phyloP scores from a whole-genome alignment of 257 asterid species.

The Gardenia jasminoides region DNA sequence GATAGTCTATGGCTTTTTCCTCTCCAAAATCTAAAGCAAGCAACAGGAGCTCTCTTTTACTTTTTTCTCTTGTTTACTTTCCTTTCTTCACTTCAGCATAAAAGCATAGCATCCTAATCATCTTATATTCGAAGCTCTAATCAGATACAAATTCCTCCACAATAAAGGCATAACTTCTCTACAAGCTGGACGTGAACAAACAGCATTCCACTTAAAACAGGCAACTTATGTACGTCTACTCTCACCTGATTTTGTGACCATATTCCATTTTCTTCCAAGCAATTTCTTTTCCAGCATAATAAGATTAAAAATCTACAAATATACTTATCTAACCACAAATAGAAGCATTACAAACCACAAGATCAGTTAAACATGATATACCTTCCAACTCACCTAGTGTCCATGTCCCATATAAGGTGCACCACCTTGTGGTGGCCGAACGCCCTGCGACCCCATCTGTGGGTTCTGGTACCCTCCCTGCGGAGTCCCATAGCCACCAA shows the following conservation, averaged over 20 bases:
- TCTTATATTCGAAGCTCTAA: neutral
- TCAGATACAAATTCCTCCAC: neutral
- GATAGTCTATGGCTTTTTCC: neutral
- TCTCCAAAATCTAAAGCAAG: neutral
- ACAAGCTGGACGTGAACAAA: too few relatives aligned
- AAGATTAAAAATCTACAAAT: neutral
- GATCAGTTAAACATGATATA: neutral
- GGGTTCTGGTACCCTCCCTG: slow-evolving; percentile 75
- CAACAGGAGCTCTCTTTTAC: neutral
- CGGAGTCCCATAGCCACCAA: slow-evolving; percentile 64
- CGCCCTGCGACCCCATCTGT: slow-evolving; percentile 75
- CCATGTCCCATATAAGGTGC: slow-evolving; percentile 87
- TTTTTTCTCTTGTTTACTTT: neutral
- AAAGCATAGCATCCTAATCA: neutral
- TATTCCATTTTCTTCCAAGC: neutral
- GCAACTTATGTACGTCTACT: too few relatives aligned
- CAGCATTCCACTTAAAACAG: neutral
- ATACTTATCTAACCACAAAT: neutral
- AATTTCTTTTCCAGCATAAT: neutral
- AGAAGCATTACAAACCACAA: neutral
- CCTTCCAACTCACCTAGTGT: slow-evolving; percentile 56
- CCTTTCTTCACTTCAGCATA: neutral
- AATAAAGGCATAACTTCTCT: too few relatives aligned
- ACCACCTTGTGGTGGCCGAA: slow-evolving; percentile 89
- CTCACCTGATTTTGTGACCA: neutral